Percentiles rank a stretch among this genome's conserved stretches.
These are phyloP conservation scores for Volvox carteri DNA, from an alignment of 163 green algal genomes.

Conservation along the genomic window DNA sequence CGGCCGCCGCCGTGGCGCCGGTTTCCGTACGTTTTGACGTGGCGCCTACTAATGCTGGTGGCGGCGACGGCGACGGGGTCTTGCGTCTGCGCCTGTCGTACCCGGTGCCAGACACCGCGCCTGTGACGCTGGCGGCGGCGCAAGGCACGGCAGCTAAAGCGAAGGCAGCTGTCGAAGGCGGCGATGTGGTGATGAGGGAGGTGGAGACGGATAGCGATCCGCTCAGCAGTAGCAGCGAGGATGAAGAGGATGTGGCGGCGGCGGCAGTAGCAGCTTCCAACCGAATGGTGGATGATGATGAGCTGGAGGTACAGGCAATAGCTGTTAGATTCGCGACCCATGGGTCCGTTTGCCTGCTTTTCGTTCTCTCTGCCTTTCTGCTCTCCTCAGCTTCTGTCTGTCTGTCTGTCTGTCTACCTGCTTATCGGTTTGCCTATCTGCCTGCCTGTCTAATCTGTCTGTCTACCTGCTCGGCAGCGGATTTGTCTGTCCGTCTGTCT, in stretches of 20 bases:
- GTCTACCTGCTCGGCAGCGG: not conserved
- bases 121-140: not conserved
- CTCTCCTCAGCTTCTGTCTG: no score
- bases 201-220: constrained; percentile 52
- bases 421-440: not conserved
- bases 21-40: not conserved
- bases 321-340: no score
- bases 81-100: not conserved
- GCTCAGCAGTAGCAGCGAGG: constrained; percentile 39
- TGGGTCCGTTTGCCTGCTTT: no score
- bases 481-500: not conserved
- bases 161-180: not conserved
- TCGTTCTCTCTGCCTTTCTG: not conserved
- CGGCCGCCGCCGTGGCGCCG: not conserved
- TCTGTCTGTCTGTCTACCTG: no score
- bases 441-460: not conserved
- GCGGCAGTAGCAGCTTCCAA: constrained; percentile 7
- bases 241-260: constrained; percentile 48
- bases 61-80: not conserved
- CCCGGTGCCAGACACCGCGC: not conserved
- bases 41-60: not conserved
- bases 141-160: not conserved
- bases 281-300: constrained; percentile 49
- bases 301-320: constrained; percentile 54
- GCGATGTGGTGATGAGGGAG: constrained; percentile 36